Base-by-base conservation (phyloP, 148 eudicot species). In the Chenopodium quinoa region DNA sequence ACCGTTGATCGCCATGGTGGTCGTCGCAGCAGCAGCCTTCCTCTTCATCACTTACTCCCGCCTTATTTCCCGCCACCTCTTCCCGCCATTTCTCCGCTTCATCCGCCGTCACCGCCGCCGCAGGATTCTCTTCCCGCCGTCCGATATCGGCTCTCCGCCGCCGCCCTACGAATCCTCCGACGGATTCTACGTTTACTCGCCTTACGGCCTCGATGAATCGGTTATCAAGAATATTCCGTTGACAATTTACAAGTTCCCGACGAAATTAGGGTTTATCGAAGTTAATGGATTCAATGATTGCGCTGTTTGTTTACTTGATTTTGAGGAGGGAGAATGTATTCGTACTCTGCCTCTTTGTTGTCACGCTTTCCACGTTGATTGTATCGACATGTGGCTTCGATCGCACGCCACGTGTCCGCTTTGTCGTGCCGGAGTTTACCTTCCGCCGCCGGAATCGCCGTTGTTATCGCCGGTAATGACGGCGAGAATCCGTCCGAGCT, bases 361-460 rank as follows among this genome's bases (percentile, higher is more conserved):
- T 27, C 99, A 96, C 83, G 86, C 91, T 0, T 96, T 96, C 71
- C 99, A 96, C 81, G 97, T 93, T 0, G 99, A 96, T 25, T 96
- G 99, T 78, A 94, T 96, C 65, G 99, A 96, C 71, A 84, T 90
- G 62, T 96, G 99, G 99, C 87, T 96, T 0, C 81, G 90, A 2
- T 88, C 95, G 2, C 98, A 96, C 86, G 97, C 98, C 52, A 93
- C 86, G 66, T 96, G 99, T 77, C 99, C 99, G 1, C 85, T 96
- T 4, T 96, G 99, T 54, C 89, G 99, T 7, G 89, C 98, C 25
- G 90, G 90, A 2, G 86, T 91, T 17, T 79, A 88, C 32, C 87
- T 81, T 12, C 62, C 83, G 0, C 78, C 89, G 2, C 84, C 83
- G 0, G 84, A 84, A 0, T 92, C 91, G 0, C 96, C 95, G 29